These are phyloP conservation scores for Zymoseptoria crescenta DNA, from an alignment of 2,329 filamentous ascomycete genomes.

Conservation along the genomic window DNA sequence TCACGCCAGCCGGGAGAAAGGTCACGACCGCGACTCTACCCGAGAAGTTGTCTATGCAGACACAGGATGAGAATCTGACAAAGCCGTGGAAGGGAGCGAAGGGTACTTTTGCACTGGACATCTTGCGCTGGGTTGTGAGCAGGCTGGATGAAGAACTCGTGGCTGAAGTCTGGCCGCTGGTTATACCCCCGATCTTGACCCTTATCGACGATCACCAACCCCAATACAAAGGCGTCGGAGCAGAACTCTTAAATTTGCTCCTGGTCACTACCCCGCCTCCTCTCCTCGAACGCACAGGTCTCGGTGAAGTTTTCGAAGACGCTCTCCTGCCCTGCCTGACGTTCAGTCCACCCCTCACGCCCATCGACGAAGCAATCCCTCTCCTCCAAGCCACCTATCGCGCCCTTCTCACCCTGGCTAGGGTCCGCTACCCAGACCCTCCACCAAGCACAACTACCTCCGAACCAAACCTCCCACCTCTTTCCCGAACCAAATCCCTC, in stretches of 20 bases:
- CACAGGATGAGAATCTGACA: constrained; percentile 35
- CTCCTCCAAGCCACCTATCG: constrained; percentile 60
- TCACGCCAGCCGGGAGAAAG: constrained; percentile 53
- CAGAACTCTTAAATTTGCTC: constrained; percentile 48
- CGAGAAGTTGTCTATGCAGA: constrained; percentile 27
- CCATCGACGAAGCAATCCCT: constrained; percentile 58
- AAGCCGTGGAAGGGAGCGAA: constrained; percentile 56
- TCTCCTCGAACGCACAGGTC: constrained; percentile 54
- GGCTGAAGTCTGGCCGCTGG: constrained; percentile 56
- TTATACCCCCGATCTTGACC: constrained; percentile 61
- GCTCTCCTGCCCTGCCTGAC: constrained; percentile 64
- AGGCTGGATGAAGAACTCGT: constrained; percentile 45
- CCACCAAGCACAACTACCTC: constrained; percentile 11
- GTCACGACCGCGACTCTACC: constrained; percentile 39
- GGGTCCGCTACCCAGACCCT: constrained; percentile 28
- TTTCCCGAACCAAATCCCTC: constrained; percentile 32
- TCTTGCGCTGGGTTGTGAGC: constrained; percentile 55
- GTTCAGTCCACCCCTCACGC: constrained; percentile 68
- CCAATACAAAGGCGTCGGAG: constrained; percentile 48
- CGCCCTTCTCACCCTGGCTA: constrained; percentile 53
- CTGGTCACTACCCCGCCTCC: constrained; percentile 46
- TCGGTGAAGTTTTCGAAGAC: constrained; percentile 61
- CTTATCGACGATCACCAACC: constrained; percentile 58
- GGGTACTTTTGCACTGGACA: constrained; percentile 44
- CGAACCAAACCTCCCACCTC: constrained; percentile 10